Evolutionary conservation across 768 basidiomycete genomes (phyloP), one percentile per base, ranked within the genome.

Genomic region (Tylopilus rubrobrunneus): DNA sequence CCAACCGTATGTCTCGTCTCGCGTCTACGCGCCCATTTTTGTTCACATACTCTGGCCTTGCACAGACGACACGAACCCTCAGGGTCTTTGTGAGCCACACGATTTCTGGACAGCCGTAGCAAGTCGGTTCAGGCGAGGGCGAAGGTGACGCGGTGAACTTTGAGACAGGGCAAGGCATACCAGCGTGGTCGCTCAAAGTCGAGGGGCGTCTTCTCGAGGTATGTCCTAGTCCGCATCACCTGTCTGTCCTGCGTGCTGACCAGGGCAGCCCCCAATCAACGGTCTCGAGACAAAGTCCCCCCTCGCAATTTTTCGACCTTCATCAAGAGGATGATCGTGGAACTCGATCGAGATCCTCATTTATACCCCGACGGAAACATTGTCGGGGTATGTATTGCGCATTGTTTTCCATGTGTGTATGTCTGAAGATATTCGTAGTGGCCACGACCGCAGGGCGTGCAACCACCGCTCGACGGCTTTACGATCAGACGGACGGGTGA

Each of bases 41-140:
- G 7, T 40, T 55, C 31, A 53, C 34, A 9, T 19, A 17, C 23
- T 48, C 49, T 5, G 25, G 25, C 25, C 25, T 12, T 53, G 11
- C n/a, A 5, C 56, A 95, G 92, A 86, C 87, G 43, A 86, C 87
- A 37, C 82, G 94, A 31, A 93, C 87, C 4, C 61, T 98, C 44
- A 78, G 95, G 23, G 76, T 97, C 59, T 98, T 93, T 68, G 66
- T 97, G 25, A 91, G 89, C 49, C 93, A 97, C 67, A 89, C 92
- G 0, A 84, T 89, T 0, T 91, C 89, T 17, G 83, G 85, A 31
- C 94, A 96, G 66, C 58, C 80, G 4, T 96, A 93, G 94, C 93
- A 97, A 65, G 78, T 77, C 8, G 78, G 79, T 4, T 78, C 64
- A 21, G 52, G 59, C 1, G 56, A 64, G 15, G 62, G 56, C 4